A percentile compares a stretch with the other conserved stretches of the same genome.
phyloP scores from a whole-genome alignment of 2,329 filamentous ascomycete species.

The Esteya vermicola region DNA sequence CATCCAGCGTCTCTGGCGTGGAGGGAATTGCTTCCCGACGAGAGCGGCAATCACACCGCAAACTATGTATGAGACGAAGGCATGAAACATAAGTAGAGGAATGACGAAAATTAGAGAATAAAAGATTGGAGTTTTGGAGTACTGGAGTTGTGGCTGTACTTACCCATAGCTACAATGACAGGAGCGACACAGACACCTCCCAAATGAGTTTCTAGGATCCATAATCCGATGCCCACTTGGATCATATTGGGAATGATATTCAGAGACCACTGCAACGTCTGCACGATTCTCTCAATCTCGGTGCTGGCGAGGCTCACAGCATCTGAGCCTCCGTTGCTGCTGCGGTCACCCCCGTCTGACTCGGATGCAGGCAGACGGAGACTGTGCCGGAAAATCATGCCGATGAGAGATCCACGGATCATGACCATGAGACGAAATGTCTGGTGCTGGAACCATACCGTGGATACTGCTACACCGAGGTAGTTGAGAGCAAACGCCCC shows the following conservation, averaged over 20 bases:
- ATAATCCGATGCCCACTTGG: not conserved
- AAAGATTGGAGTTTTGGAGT: no score
- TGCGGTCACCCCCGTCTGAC: no score
- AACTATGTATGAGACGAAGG: not conserved
- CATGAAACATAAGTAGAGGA: not conserved
- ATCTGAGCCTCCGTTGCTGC: not conserved
- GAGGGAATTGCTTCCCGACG: not conserved
- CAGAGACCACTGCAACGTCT: constrained; percentile 1
- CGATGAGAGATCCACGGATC: not conserved
- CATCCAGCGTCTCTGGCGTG: constrained; percentile 24
- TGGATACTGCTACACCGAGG: not conserved
- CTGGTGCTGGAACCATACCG: constrained; percentile 2
- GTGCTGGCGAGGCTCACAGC: constrained; percentile 1
- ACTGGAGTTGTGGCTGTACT: no score
- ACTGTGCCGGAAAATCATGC: constrained; percentile 1
- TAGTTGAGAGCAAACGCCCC: not conserved
- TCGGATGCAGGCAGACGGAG: not conserved
- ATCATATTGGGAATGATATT: not conserved
- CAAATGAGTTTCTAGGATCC: constrained; percentile 1
- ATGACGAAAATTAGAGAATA: not conserved
- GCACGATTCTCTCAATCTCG: not conserved
- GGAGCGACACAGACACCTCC: not conserved
- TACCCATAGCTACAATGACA: not conserved
- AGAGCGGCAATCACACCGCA: not conserved
- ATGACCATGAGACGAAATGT: not conserved